Base-by-base conservation (phyloP, 2,329 filamentous ascomycete genomes). In the Lachnellula arida region DNA sequence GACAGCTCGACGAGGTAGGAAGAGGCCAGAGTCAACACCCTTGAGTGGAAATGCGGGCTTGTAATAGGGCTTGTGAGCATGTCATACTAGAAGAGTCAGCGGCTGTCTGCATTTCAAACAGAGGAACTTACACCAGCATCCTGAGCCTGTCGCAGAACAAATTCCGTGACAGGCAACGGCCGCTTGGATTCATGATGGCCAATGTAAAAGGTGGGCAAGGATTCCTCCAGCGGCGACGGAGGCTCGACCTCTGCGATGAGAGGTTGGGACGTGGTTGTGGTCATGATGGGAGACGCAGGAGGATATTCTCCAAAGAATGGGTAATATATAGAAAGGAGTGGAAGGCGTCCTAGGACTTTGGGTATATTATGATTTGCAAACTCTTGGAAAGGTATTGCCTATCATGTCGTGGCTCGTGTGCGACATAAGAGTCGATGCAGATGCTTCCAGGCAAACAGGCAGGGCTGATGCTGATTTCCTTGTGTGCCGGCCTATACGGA, bases 11-110 rank as follows among this genome's bases (percentile, higher is more conserved):
- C 58, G 28, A 69, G 57, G 51, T 88, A 82, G 46, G 75, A 71
- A 44, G 80, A 77, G 34, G 89, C 75, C 32, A 89, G 75, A 23
- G 76, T 75, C 61, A 87, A 76, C 15, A 94, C 84, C 54, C 88
- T 81, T 28, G 82, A 76, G 60, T 85, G 85, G 71, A 93, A 94
- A 66, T 85, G 79, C 19, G 76, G 71, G 66, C 88, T 94, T 40
- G 89, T 93, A 68, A 95, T 86, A 50, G 88, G 87, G 17, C 84
- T 85, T 4, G 89, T 92, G 61, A 89, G 80, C 76, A 91, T 89
- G 68, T 86, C 83, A 75, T 93, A 90, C 88, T 92, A 60, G 53
- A 58, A 51, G 50, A 48, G 55, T 66, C 58, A 70, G 64, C 56
- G 51, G 35, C 28, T 44, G 47, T 63, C 67, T 44, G 49, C 42